Base-by-base conservation (phyloP, 352 stramenopile genomes). In the Phytophthora sp. region DNA sequence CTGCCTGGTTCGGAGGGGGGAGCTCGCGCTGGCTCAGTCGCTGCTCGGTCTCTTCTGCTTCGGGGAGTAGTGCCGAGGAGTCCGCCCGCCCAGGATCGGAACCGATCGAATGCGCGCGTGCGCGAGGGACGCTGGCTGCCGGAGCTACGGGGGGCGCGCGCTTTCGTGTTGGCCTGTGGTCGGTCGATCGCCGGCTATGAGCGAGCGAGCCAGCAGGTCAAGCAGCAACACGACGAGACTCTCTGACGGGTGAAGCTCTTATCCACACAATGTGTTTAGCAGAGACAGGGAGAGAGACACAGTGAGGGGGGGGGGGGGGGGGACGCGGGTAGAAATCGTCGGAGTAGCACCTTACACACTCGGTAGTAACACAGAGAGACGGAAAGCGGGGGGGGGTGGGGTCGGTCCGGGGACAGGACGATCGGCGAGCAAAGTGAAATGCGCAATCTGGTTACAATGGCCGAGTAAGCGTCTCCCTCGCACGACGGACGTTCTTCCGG, bases 1-100 rank as follows among this genome's bases (percentile, higher is more conserved):
- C 29, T 50, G 13, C 20, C 26, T 49, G 42, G 50, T 12, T 66
- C 63, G 29, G 41, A 58, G 12, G 29, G 18, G 7, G 42, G 31
- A n/a, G 51, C 31, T 39, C 29, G 36, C 33, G 50, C 53, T 12
- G 67, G 68, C 16, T 73, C 69, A 35, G 69, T 76, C 3, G 53
- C 57, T 55, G 69, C 59, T 60, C 69, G 58, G 23, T 53, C 38
- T 63, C 66, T 38, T 11, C 26, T 44, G 54, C 42, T 41, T 56
- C 20, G 62, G 5, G 66, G 53, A 42, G 36, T 23, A 16, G 44
- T 65, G 44, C 50, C 59, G 3, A 77, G 27, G 11, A 77, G 51
- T 63, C 26, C 59, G 29, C 69, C 51, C 45, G 69, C 69, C 69
- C 69, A 77, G 20, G 59, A 67, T 57, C 60, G 65, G 31, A 77